Evolutionary conservation across 2,329 filamentous ascomycete species (phyloP).

Genomic region (Ophiocordyceps camponoti-leonardi): DNA sequence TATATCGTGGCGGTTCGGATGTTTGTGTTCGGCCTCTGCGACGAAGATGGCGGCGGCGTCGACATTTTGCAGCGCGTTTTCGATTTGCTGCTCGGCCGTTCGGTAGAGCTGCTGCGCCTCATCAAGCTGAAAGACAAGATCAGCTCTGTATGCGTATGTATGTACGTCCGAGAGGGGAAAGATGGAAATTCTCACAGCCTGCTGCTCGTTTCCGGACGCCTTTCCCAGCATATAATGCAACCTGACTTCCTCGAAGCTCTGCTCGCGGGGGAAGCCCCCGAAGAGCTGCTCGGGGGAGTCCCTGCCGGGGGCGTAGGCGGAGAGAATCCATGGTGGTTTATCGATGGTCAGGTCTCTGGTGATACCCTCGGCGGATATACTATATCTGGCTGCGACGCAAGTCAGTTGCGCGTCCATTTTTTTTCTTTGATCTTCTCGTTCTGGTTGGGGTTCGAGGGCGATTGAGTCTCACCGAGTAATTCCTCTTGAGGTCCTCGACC

Average conservation of each 20-base stretch:
- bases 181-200: slow-evolving; percentile 23
- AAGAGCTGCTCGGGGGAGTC: slow-evolving; percentile 71
- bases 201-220: slow-evolving; percentile 40
- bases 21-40: slow-evolving; percentile 44
- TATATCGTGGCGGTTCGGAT: slow-evolving; percentile 59
- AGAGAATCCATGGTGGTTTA: slow-evolving; percentile 70
- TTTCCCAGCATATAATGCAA: slow-evolving; percentile 49
- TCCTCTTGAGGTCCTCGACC: slow-evolving; percentile 8
- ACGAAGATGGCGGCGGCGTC: slow-evolving; percentile 58
- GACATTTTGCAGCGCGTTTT: slow-evolving; percentile 49
- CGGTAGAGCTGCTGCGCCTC: slow-evolving; percentile 44
- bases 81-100: slow-evolving; percentile 53
- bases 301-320: slow-evolving; percentile 63
- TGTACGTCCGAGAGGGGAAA: not conserved
- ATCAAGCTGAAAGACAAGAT: slow-evolving; percentile 29
- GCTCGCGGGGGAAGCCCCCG: slow-evolving; percentile 61
- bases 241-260: slow-evolving; percentile 77
- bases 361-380: slow-evolving; percentile 41
- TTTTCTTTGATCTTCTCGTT: no score
- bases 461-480: slow-evolving; percentile 6
- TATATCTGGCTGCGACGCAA: slow-evolving; percentile 20
- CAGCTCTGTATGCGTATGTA: not conserved
- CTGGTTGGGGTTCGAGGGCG: not conserved
- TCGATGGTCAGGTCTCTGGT: slow-evolving; percentile 51
- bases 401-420: not conserved